Evolutionary conservation across 805 yeast species (phyloP).

Genomic region (Torulaspora quercuum): DNA sequence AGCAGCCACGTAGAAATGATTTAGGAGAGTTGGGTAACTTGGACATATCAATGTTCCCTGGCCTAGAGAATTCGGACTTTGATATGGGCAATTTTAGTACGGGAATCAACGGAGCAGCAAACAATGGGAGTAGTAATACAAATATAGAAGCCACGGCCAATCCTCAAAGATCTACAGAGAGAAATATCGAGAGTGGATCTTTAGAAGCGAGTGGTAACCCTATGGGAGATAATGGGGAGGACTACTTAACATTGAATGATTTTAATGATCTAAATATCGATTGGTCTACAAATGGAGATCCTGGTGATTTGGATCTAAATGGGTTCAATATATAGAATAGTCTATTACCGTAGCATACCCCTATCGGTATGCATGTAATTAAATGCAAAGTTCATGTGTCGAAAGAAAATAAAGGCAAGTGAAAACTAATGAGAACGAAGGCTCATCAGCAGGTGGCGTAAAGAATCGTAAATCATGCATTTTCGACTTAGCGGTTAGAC

Average conservation of each 20-base stretch:
- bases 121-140: slow-evolving; percentile 1
- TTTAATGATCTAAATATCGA: slow-evolving; percentile 37
- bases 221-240: slow-evolving; percentile 26
- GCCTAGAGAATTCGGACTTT: slow-evolving; percentile 34
- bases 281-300: slow-evolving; percentile 33
- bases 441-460: too few relatives aligned
- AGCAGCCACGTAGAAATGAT: slow-evolving; percentile 21
- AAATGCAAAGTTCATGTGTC: too few relatives aligned
- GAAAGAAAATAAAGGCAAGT: too few relatives aligned
- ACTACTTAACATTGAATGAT: slow-evolving; percentile 36
- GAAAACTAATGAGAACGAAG: too few relatives aligned
- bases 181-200: slow-evolving; percentile 11
- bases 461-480: too few relatives aligned
- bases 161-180: slow-evolving; percentile 5
- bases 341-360: too few relatives aligned
- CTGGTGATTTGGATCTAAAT: slow-evolving; percentile 30
- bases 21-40: slow-evolving; percentile 28
- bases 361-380: too few relatives aligned
- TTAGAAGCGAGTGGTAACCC: slow-evolving; percentile 12
- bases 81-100: slow-evolving; percentile 23
- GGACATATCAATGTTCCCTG: slow-evolving; percentile 34
- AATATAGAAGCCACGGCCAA: slow-evolving; percentile 5
- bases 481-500: too few relatives aligned
- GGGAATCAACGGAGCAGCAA: slow-evolving; percentile 1
- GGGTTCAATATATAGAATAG: slow-evolving; percentile 27